These are phyloP conservation scores for Solanum pennellii DNA, from an alignment of 257 asterid genomes.

Conservation along the genomic window DNA sequence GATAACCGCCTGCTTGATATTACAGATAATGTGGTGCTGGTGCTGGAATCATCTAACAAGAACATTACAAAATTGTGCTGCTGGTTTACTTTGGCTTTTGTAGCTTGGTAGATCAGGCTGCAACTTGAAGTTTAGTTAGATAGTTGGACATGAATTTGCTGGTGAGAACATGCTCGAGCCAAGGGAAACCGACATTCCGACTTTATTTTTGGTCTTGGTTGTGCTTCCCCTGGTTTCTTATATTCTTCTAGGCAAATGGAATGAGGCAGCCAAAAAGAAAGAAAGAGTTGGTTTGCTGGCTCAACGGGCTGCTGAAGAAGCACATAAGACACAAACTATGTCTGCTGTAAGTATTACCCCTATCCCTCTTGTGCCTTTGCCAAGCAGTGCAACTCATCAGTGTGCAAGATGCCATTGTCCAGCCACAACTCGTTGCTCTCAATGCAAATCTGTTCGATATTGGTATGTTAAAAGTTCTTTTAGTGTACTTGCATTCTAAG, in stretches of 20 bases:
- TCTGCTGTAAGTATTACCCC: constrained; percentile 34
- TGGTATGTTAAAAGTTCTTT: constrained; percentile 37
- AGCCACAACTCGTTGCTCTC: constrained; percentile 67
- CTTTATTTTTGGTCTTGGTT: constrained; percentile 48
- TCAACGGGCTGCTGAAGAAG: constrained; percentile 46
- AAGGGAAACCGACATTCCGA: constrained; percentile 63
- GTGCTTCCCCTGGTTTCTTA: constrained; percentile 73
- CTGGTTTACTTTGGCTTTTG: constrained; percentile 3
- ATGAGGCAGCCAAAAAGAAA: constrained; percentile 45
- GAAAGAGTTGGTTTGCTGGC: constrained; percentile 37
- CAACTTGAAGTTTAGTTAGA: constrained; percentile 16
- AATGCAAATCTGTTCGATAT: constrained; percentile 75
- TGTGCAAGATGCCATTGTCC: constrained; percentile 66
- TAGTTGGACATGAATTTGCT: constrained; percentile 55
- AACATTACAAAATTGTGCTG: background rate
- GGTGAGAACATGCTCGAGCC: constrained; percentile 75
- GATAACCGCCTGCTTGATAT: background rate
- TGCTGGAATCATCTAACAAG: background rate
- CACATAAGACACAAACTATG: constrained; percentile 30
- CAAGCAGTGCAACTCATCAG: constrained; percentile 34
- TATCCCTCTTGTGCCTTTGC: constrained; percentile 16
- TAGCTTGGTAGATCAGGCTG: constrained; percentile 19
- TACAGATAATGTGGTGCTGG: background rate
- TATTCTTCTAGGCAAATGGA: constrained; percentile 70
- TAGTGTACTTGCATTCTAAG: background rate